Conservation (phyloP, 768 basidiomycete genomes). For the Stropharia rugosoannulata region DNA sequence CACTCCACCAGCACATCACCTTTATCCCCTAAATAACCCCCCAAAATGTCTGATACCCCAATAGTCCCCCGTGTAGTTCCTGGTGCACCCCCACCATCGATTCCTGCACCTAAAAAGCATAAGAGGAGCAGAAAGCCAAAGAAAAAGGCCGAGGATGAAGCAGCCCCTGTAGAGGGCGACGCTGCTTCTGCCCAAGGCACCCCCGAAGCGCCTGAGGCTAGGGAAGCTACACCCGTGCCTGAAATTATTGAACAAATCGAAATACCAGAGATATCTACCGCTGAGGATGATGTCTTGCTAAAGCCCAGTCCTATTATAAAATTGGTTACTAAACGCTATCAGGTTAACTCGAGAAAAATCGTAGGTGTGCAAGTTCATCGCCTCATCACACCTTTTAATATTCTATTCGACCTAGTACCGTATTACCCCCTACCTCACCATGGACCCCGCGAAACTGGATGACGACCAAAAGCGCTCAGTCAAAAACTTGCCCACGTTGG, state of each 20-base stretch:
- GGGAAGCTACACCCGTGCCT: slow-evolving; percentile 44
- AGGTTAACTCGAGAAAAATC: slow-evolving; percentile 80
- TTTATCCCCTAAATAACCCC: slow-evolving; percentile 8
- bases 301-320: slow-evolving; percentile 75
- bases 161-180: slow-evolving; percentile 46
- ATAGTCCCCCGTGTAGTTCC: slow-evolving; percentile 59
- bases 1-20: slow-evolving; percentile 21
- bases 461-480: slow-evolving; percentile 82
- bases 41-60: slow-evolving; percentile 34
- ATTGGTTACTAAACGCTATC: slow-evolving; percentile 76
- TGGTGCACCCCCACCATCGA: slow-evolving; percentile 67
- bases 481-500: slow-evolving; percentile 71
- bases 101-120: slow-evolving; percentile 57
- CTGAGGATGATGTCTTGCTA: slow-evolving; percentile 43
- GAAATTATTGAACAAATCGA: slow-evolving; percentile 44
- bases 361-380: slow-evolving; percentile 38
- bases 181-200: slow-evolving; percentile 49
- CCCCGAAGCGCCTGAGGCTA: slow-evolving; percentile 44
- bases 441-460: slow-evolving; percentile 71
- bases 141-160: slow-evolving; percentile 43
- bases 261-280: slow-evolving; percentile 36
- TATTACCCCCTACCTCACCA: slow-evolving; percentile 68
- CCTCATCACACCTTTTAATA: slow-evolving; percentile 9
- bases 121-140: slow-evolving; percentile 66
- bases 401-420: slow-evolving; percentile 50